Evolutionary conservation across 2,329 filamentous ascomycete genomes (phyloP).

Genomic region (Beauveria scarabaeidicola): DNA sequence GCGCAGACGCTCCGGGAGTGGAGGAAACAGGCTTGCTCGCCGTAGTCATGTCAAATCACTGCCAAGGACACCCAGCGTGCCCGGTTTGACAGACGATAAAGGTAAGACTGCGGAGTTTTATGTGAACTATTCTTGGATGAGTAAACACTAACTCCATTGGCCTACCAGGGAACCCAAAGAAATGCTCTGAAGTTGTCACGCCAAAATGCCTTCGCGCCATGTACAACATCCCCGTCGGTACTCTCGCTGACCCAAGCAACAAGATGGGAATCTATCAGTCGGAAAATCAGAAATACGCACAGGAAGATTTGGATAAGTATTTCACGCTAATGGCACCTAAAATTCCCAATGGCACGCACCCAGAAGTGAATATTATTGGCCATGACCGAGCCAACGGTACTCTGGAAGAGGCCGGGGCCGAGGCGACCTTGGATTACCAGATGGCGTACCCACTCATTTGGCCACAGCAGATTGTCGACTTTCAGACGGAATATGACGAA

Average conservation of each 20-base stretch:
- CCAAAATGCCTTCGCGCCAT: constrained; percentile 34
- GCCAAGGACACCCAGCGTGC: not conserved
- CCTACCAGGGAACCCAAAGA: not conserved
- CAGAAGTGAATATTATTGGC: constrained; percentile 24
- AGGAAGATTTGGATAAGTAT: constrained; percentile 30
- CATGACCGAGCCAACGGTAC: constrained; percentile 16
- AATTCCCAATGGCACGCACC: constrained; percentile 31
- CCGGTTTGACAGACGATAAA: not conserved
- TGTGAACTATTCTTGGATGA: not conserved
- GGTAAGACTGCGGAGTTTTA: not conserved
- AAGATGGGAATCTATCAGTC: constrained; percentile 35
- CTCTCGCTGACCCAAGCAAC: constrained; percentile 24
- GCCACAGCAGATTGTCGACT: constrained; percentile 39
- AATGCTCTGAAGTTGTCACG: constrained; percentile 18
- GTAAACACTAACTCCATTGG: not conserved
- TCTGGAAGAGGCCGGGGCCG: constrained; percentile 21
- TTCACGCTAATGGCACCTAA: constrained; percentile 23
- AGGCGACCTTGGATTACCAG: constrained; percentile 41
- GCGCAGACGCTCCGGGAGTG: not conserved
- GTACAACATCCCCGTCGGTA: constrained; percentile 29
- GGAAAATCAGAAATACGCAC: constrained; percentile 30
- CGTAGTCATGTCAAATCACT: not conserved
- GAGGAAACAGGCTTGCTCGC: not conserved
- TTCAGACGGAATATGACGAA: constrained; percentile 18
- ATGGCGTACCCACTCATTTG: constrained; percentile 40